Conservation (phyloP, 225 moss, liverwort and hornwort species). For the Polytrichum commune region DNA sequence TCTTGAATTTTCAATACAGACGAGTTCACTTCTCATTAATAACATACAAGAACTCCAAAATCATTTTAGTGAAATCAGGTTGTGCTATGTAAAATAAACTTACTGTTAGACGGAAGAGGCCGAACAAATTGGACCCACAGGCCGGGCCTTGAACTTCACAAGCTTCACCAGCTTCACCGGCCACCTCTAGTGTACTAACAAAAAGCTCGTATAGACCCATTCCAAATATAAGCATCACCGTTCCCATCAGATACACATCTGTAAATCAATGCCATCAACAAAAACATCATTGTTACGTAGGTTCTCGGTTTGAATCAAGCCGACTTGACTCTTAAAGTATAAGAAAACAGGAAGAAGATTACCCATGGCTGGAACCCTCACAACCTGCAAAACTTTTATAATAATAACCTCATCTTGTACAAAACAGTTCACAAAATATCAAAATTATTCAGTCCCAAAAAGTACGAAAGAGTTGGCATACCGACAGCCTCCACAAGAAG, state of each 20-base stretch:
- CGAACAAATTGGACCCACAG: constrained; percentile 86
- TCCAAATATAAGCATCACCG: constrained; percentile 99
- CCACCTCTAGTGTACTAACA: constrained; percentile 75
- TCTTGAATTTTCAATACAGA: no score
- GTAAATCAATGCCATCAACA: constrained; percentile 5
- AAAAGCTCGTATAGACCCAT: constrained; percentile 99
- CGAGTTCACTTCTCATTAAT: no score
- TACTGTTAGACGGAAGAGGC: constrained; percentile 84
- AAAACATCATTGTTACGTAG: neutral
- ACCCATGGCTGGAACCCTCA: no score
- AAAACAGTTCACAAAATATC: no score
- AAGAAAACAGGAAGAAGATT: no score
- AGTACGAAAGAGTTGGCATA: constrained; percentile 14
- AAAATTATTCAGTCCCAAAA: no score
- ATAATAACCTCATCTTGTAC: no score
- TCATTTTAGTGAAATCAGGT: no score
- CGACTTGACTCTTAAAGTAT: no score
- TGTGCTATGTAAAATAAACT: neutral
- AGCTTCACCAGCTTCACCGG: constrained; percentile 21
- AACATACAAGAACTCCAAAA: no score
- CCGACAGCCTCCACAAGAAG: constrained; percentile 95
- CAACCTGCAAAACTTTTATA: no score
- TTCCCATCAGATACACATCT: constrained; percentile 98
- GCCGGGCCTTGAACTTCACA: constrained; percentile 28
- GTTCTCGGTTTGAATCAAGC: no score